These are phyloP conservation scores for Quercus ilex DNA, from an alignment of 306 rosid genomes.

Conservation along the genomic window DNA sequence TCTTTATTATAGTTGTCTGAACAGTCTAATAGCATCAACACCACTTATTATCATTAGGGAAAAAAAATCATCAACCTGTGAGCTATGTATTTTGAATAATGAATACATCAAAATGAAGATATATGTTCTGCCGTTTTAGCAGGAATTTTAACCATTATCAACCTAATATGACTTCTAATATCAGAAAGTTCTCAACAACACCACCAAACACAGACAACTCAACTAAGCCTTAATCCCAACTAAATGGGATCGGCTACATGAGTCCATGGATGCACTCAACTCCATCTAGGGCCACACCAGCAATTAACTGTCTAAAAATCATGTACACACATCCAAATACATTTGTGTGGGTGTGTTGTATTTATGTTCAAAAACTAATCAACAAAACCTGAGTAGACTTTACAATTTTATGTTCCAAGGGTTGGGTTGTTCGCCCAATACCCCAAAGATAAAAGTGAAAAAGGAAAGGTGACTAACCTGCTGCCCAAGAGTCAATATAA, in stretches of 20 bases:
- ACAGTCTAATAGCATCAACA: conserved; percentile 47
- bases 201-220: background rate
- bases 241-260: background rate
- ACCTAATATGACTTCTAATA: background rate
- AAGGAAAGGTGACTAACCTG: conserved; percentile 57
- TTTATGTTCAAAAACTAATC: background rate
- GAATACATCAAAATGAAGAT: background rate
- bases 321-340: background rate
- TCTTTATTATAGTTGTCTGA: conserved; percentile 55
- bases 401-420: background rate
- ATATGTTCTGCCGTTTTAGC: background rate
- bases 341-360: background rate
- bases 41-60: conserved; percentile 27
- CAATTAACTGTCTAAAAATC: background rate
- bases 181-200: background rate
- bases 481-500: conserved; percentile 74
- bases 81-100: background rate
- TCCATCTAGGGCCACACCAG: background rate
- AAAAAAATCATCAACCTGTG: conserved; percentile 15
- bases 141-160: background rate
- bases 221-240: background rate
- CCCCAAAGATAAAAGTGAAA: conserved; percentile 5
- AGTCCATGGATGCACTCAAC: background rate
- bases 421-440: too few relatives aligned
- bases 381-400: background rate